Percentiles rank a stretch among this genome's conserved stretches.
Evolutionary conservation across 2,329 filamentous ascomycete genomes (phyloP).

Genomic region (Ampelomyces quisqualis): DNA sequence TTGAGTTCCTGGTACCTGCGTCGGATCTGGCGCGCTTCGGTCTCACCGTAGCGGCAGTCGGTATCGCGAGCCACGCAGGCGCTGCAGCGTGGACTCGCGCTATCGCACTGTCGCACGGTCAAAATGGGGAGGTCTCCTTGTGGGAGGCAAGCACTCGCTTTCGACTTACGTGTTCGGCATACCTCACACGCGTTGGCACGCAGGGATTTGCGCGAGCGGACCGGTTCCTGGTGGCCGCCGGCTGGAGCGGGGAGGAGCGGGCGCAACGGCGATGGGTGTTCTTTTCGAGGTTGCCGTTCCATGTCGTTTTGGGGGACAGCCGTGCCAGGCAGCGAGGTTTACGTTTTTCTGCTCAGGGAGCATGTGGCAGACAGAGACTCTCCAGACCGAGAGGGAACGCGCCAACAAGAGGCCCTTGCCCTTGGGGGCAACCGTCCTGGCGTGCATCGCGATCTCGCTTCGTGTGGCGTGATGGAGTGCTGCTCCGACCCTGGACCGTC

Average conservation of each 20-base stretch:
- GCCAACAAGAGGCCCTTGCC: background rate
- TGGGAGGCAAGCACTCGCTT: slow-evolving; percentile 4
- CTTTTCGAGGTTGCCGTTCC: background rate
- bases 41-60: slow-evolving; percentile 10
- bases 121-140: background rate
- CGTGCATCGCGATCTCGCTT: background rate
- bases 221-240: slow-evolving; percentile 4
- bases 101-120: slow-evolving; percentile 10
- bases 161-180: slow-evolving; percentile 14
- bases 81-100: slow-evolving; percentile 9
- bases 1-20: slow-evolving; percentile 10
- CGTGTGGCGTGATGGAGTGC: background rate
- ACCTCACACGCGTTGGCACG: slow-evolving; percentile 10
- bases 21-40: slow-evolving; percentile 7
- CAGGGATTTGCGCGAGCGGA: background rate
- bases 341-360: too few species aligned
- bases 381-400: background rate
- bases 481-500: background rate
- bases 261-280: slow-evolving; percentile 5
- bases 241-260: slow-evolving; percentile 7
- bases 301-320: background rate
- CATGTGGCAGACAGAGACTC: background rate
- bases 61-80: slow-evolving; percentile 8
- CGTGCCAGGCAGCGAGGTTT: too few species aligned
- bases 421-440: background rate